Base-by-base conservation (phyloP, 2,329 filamentous ascomycete genomes). In the Trichoderma semiorbis region DNA sequence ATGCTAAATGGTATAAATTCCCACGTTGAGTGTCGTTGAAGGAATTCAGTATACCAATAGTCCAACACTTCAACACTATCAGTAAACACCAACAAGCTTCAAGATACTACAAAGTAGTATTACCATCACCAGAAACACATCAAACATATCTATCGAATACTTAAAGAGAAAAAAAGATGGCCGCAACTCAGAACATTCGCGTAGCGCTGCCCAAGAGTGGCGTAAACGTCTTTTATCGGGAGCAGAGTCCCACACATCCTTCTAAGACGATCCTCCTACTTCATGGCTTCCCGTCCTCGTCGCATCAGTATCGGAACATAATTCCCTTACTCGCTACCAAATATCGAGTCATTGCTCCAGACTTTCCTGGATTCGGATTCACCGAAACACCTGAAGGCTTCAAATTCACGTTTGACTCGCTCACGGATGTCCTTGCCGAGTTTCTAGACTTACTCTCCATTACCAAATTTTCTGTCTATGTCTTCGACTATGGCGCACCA, bases 231-330 rank as follows among this genome's bases (percentile, higher is more conserved):
- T 69, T 69, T n/a, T 69, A 69, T 61, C 66, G 66, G 11, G 66
- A 69, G 5, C 53, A 69, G 28, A 47, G 66, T 50, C 66, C 66
- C 39, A 28, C 53, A 16, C 12, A 61, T 5, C 36, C 55, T 8
- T 69, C 66, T 10, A 69, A 43, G n/a, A 69, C 66, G 5, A 28
- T 69, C 26, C 36, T 69, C 7, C 66, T 69, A 11, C 55, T 69
- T 21, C 66, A 69, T 26, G 66, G 66, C n/a, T 69, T 69, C 66
- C 66, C 66, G n/a, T 61, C 66, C 0, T 69, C 66, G n/a, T 69
- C 66, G 8, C 66, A 69, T 12, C 66, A 69, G 24, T 69, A 69
- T 34, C 55, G 66, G 7, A 39, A 61, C 28, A 69, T 69, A 7
- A 69, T 69, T 18, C 66, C 66, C 6, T 36, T 69, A 16, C 66